These are phyloP conservation scores for Plenodomus biglobosus DNA, from an alignment of 2,329 filamentous ascomycete species.

Conservation along the genomic window DNA sequence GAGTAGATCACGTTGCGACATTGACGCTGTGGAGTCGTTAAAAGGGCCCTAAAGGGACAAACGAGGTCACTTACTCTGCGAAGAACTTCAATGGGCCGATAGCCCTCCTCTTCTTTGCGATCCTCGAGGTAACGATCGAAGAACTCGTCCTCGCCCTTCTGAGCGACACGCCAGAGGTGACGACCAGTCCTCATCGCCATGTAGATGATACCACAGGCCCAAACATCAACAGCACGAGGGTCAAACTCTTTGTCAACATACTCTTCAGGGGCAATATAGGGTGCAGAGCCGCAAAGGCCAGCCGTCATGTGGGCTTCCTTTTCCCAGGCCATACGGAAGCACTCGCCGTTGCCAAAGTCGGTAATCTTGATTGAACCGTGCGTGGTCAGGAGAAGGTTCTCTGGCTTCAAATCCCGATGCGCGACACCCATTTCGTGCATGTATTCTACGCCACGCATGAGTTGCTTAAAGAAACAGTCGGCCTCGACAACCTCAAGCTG, in stretches of 20 bases:
- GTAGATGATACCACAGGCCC: conserved; percentile 98
- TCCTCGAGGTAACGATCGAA: conserved; percentile 93
- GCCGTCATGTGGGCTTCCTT: conserved; percentile 98
- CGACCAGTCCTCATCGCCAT: conserved; percentile 99
- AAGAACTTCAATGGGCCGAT: conserved; percentile 92
- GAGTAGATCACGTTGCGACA: conserved; percentile 99
- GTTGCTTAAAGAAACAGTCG: conserved; percentile 98
- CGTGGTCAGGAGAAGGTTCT: conserved; percentile 91
- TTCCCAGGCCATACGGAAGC: conserved; percentile 99
- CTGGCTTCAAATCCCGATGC: conserved; percentile 93
- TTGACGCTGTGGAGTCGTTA: conserved; percentile 66
- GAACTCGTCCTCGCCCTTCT: conserved; percentile 96
- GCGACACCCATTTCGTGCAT: conserved; percentile 99
- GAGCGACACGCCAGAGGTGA: conserved; percentile 95
- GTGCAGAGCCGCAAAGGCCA: conserved; percentile 91
- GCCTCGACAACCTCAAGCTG: conserved; percentile 92
- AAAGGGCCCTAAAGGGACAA: neutral
- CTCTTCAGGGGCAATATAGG: conserved; percentile 96
- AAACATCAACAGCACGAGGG: conserved; percentile 94
- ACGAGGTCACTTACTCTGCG: conserved; percentile 71
- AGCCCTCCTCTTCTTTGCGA: conserved; percentile 90
- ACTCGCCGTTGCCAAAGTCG: conserved; percentile 98
- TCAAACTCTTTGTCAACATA: conserved; percentile 96
- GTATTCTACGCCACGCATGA: conserved; percentile 98
- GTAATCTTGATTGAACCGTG: conserved; percentile 95